These are phyloP conservation scores for Diaporthe citriasiana DNA, from an alignment of 2,329 filamentous ascomycete genomes.

Conservation along the genomic window DNA sequence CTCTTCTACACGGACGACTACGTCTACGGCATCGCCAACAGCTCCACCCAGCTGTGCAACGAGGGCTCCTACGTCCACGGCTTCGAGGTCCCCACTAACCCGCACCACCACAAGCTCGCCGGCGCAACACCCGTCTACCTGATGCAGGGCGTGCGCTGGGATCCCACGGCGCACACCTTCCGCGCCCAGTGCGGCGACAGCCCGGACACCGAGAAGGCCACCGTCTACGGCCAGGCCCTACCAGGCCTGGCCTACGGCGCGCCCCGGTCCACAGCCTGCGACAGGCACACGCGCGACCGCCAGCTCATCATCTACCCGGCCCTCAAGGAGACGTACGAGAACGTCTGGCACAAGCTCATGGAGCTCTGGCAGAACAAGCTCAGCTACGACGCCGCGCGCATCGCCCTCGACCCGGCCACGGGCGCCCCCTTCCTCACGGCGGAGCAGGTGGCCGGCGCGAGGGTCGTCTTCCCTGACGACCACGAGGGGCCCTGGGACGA, in stretches of 20 bases:
- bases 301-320: constrained; percentile 31
- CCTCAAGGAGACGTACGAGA: constrained; percentile 33
- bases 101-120: constrained; percentile 29
- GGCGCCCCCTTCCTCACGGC: background rate
- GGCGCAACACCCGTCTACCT: constrained; percentile 21
- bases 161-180: background rate
- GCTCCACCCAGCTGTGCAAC: background rate
- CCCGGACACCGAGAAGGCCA: background rate
- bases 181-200: constrained; percentile 8
- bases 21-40: constrained; percentile 32
- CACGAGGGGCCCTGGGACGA: constrained; percentile 29
- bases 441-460: background rate
- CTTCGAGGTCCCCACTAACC: constrained; percentile 34
- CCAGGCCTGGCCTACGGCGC: background rate
- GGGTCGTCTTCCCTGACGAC: constrained; percentile 28
- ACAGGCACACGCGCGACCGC: background rate
- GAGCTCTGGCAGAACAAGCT: constrained; percentile 36
- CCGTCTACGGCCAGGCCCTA: constrained; percentile 2
- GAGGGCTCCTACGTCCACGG: constrained; percentile 21
- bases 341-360: constrained; percentile 35
- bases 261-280: background rate
- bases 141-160: constrained; percentile 33
- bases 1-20: constrained; percentile 35
- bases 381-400: constrained; percentile 31
- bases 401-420: constrained; percentile 32